Conservation (phyloP, 2,329 filamentous ascomycete genomes). For the Fusarium humuli region DNA sequence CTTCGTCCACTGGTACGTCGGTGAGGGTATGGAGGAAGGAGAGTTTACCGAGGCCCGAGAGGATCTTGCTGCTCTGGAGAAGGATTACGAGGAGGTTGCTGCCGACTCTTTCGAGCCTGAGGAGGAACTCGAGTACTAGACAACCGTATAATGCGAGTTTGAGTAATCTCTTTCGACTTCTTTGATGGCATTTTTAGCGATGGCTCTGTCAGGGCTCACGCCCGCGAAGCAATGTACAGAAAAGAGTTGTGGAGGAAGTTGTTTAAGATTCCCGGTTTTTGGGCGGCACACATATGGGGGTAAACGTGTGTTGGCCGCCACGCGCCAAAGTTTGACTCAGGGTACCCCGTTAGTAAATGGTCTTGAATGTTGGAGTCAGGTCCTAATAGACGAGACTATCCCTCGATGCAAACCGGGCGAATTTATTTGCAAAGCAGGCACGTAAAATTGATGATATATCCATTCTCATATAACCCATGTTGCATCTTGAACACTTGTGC, state of each 20-base stretch:
- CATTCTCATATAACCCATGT: slow-evolving; percentile 21
- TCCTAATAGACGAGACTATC: slow-evolving; percentile 49
- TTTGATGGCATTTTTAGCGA: slow-evolving; percentile 37
- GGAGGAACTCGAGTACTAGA: slow-evolving; percentile 82
- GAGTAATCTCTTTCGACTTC: slow-evolving; percentile 40
- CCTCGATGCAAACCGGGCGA: slow-evolving; percentile 36
- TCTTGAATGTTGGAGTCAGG: slow-evolving; percentile 44
- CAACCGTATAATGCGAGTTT: slow-evolving; percentile 22
- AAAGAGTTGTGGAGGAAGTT: slow-evolving; percentile 42
- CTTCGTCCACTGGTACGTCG: slow-evolving; percentile 84
- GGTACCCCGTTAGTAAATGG: slow-evolving; percentile 43
- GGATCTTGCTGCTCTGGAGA: slow-evolving; percentile 86
- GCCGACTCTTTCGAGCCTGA: slow-evolving; percentile 75
- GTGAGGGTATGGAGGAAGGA: slow-evolving; percentile 92
- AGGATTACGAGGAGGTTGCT: slow-evolving; percentile 88
- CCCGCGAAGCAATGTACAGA: slow-evolving; percentile 35
- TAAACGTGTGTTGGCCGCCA: slow-evolving; percentile 43
- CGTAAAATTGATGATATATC: slow-evolving; percentile 51
- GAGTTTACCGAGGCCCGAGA: slow-evolving; percentile 90
- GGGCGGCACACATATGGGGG: slow-evolving; percentile 37
- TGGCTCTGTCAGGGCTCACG: slow-evolving; percentile 26
- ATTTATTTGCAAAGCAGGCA: slow-evolving; percentile 47
- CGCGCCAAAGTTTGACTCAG: slow-evolving; percentile 41
- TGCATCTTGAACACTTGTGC: not conserved
- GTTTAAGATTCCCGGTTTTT: slow-evolving; percentile 48